Percentiles rank a stretch among this genome's conserved stretches.
These are phyloP conservation scores for Aspergillus sp. DNA, from an alignment of 2,329 filamentous ascomycete genomes.

Conservation along the genomic window DNA sequence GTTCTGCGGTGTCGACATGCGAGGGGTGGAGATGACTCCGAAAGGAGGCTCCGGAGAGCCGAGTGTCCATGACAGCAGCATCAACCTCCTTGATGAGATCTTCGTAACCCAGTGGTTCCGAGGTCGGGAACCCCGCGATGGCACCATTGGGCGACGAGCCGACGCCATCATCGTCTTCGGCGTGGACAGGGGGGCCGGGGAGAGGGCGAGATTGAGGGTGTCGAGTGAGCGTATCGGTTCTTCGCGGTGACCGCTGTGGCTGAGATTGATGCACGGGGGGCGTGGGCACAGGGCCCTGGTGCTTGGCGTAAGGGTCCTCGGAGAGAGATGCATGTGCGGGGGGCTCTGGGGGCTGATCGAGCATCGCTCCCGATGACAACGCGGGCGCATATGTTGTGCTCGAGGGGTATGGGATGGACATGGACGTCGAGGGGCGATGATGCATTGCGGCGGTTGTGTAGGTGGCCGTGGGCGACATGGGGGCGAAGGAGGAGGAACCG, in stretches of 20 bases:
- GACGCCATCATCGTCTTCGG: slow-evolving; percentile 29
- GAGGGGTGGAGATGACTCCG: slow-evolving; percentile 25
- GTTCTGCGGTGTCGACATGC: slow-evolving; percentile 11
- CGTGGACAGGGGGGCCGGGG: slow-evolving; percentile 56
- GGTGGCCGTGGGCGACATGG: slow-evolving; percentile 22
- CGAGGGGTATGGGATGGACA: slow-evolving; percentile 10
- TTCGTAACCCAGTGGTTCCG: slow-evolving; percentile 43
- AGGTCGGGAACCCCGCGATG: slow-evolving; percentile 32
- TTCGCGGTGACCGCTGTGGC: slow-evolving; percentile 49
- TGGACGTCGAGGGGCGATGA: slow-evolving; percentile 19
- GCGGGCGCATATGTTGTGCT: slow-evolving; percentile 13
- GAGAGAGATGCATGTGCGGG: slow-evolving; percentile 28
- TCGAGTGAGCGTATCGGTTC: slow-evolving; percentile 53
- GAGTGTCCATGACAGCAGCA: slow-evolving; percentile 47
- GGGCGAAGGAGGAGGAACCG: slow-evolving; percentile 25
- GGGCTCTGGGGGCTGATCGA: slow-evolving; percentile 34
- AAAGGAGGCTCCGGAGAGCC: not conserved
- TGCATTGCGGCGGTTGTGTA: slow-evolving; percentile 22
- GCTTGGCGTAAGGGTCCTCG: slow-evolving; percentile 26
- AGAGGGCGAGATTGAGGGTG: slow-evolving; percentile 59
- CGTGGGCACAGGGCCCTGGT: slow-evolving; percentile 39
- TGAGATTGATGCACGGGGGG: slow-evolving; percentile 54
- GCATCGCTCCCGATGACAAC: slow-evolving; percentile 17
- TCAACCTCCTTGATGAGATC: slow-evolving; percentile 60
- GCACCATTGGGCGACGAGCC: slow-evolving; percentile 31